Conservation (phyloP, 2,329 filamentous ascomycete genomes). For the Orbilia blumenaviensis region DNA sequence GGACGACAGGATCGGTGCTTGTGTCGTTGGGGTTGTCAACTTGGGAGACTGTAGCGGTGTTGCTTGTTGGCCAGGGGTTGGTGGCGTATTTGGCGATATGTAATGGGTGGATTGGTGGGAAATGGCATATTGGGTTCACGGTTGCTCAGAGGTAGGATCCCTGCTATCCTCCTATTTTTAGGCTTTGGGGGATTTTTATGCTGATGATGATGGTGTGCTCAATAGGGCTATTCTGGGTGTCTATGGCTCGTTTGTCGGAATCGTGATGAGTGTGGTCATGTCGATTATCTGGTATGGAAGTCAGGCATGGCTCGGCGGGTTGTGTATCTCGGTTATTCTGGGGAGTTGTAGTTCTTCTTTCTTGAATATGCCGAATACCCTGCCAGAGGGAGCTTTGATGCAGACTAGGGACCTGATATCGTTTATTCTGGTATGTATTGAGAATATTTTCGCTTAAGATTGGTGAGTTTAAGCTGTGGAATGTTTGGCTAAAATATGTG, state of each 20-base stretch:
- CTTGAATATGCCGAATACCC: slow-evolving; percentile 47
- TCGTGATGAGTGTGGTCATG: slow-evolving; percentile 51
- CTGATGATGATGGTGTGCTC: neutral
- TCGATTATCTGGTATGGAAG: slow-evolving; percentile 53
- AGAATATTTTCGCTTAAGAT: neutral
- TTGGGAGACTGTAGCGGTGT: slow-evolving; percentile 50
- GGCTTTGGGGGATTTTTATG: neutral
- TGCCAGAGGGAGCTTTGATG: slow-evolving; percentile 36
- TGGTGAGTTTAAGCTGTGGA: neutral
- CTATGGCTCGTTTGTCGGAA: slow-evolving; percentile 48
- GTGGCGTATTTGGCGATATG: slow-evolving; percentile 51
- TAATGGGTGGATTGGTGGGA: slow-evolving; percentile 52
- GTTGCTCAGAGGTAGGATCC: slow-evolving; percentile 33
- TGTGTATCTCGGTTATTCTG: slow-evolving; percentile 50
- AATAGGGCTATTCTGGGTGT: slow-evolving; percentile 37
- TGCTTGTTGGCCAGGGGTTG: slow-evolving; percentile 39
- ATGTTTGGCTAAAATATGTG: slow-evolving; percentile 2
- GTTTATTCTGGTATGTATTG: slow-evolving; percentile 40
- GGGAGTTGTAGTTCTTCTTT: slow-evolving; percentile 44
- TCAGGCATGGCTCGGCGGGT: slow-evolving; percentile 47
- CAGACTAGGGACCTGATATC: slow-evolving; percentile 49
- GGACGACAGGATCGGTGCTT: slow-evolving; percentile 50
- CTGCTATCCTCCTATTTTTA: neutral
- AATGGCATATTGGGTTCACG: slow-evolving; percentile 51
- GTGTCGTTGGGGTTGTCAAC: slow-evolving; percentile 46